Conservation (phyloP, 257 asterid genomes). For the Solanum chaucha region DNA sequence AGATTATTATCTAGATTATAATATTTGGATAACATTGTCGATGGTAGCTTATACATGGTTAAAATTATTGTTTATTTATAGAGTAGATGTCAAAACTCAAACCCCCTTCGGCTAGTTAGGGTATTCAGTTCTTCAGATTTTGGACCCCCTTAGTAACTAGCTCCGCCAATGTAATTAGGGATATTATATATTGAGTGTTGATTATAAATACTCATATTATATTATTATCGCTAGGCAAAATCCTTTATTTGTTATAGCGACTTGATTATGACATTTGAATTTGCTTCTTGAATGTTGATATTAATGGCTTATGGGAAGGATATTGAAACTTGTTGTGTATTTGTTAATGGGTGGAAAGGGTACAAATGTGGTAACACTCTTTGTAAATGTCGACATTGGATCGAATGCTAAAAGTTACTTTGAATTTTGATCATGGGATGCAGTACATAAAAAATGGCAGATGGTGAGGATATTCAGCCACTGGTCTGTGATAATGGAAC, state of each 20-base stretch:
- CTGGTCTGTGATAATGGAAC: constrained; percentile 9
- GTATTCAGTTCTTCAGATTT: no score
- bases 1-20: not conserved
- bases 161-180: no score
- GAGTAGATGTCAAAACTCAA: accelerated
- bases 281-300: not conserved
- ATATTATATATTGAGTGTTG: no score
- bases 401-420: no score
- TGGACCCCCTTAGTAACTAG: no score
- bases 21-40: no score
- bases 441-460: not conserved
- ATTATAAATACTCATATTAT: not conserved
- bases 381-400: no score
- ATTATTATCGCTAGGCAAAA: no score
- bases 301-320: not conserved
- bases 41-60: no score
- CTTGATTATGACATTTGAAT: not conserved
- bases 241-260: no score
- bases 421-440: not conserved
- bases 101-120: no score
- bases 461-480: constrained; percentile 10
- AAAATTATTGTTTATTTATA: no score
- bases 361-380: not conserved
- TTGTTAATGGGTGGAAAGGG: not conserved
- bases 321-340: not conserved